Conservation (phyloP, 2,329 filamentous ascomycete genomes). For the Fusarium sp. region DNA sequence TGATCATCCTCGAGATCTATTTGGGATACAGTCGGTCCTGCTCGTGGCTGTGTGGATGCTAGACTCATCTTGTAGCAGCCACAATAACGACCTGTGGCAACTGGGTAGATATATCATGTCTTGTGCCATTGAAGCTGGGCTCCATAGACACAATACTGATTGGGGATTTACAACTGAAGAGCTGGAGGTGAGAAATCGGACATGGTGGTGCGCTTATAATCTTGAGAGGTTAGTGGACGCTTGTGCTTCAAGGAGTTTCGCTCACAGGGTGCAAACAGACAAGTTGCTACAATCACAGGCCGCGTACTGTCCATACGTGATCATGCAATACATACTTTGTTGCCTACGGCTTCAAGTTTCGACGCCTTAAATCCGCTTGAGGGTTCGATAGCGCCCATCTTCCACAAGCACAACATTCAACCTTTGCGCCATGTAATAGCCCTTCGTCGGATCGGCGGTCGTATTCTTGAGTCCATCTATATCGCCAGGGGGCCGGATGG, state of each 20-base stretch:
- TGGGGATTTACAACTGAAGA: neutral
- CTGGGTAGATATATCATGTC: conserved; percentile 41
- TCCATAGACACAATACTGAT: neutral
- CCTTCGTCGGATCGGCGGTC: neutral
- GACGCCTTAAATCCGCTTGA: neutral
- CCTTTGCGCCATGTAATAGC: neutral
- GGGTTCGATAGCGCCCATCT: neutral
- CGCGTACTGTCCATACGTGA: neutral
- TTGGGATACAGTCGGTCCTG: conserved; percentile 19
- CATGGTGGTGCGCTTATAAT: neutral
- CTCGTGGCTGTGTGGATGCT: conserved; percentile 41
- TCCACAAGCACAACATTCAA: neutral
- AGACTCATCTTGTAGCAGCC: conserved; percentile 27
- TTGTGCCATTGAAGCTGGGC: conserved; percentile 11
- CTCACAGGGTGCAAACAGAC: neutral
- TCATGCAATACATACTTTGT: neutral
- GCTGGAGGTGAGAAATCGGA: neutral
- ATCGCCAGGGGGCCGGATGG: neutral
- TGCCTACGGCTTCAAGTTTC: neutral
- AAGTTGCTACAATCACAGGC: neutral
- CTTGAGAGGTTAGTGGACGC: neutral
- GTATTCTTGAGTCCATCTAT: neutral
- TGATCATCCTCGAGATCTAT: neutral
- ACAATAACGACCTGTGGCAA: conserved; percentile 42
- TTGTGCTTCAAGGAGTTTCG: too few relatives aligned